Evolutionary conservation across 208 protist species (phyloP).

Genomic region (Acanthamoeba triangularis): DNA sequence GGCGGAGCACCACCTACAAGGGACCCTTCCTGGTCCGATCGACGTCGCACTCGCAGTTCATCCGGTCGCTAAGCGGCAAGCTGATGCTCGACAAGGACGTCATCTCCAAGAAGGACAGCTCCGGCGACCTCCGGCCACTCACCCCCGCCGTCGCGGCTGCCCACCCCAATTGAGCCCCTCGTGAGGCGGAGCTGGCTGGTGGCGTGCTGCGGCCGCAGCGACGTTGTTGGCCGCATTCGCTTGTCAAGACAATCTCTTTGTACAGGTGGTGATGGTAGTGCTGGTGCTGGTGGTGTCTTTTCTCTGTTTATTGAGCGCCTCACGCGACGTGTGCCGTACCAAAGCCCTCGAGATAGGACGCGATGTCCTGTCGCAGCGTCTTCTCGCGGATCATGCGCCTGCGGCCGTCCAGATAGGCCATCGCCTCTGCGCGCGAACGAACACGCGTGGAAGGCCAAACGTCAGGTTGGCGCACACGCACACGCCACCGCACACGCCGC

Average conservation of each 20-base stretch:
- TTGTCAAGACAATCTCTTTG: too few relatives aligned
- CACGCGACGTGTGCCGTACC: background rate
- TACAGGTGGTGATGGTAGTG: too few relatives aligned
- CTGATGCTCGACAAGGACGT: slow-evolving; percentile 13
- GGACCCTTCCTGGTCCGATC: background rate
- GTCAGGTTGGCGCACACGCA: background rate
- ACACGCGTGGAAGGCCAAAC: too few relatives aligned
- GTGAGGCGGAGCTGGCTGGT: too few relatives aligned
- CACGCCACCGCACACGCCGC: background rate
- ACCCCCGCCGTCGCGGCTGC: too few relatives aligned
- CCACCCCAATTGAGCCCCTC: too few relatives aligned
- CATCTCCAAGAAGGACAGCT: slow-evolving; percentile 6
- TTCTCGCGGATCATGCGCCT: slow-evolving; percentile 55
- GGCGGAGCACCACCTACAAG: background rate
- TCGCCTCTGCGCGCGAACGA: slow-evolving; percentile 27
- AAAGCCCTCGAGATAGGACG: background rate
- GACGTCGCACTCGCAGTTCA: slow-evolving; percentile 25
- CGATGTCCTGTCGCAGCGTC: background rate
- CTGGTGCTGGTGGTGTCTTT: background rate
- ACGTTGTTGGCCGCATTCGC: too few relatives aligned
- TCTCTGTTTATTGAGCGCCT: background rate
- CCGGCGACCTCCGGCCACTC: background rate
- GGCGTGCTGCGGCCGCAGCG: too few relatives aligned
- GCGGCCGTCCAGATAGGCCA: slow-evolving; percentile 67
- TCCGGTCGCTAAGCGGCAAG: slow-evolving; percentile 20